Conservation (phyloP, 768 basidiomycete genomes). For the Trametes meyenii region DNA sequence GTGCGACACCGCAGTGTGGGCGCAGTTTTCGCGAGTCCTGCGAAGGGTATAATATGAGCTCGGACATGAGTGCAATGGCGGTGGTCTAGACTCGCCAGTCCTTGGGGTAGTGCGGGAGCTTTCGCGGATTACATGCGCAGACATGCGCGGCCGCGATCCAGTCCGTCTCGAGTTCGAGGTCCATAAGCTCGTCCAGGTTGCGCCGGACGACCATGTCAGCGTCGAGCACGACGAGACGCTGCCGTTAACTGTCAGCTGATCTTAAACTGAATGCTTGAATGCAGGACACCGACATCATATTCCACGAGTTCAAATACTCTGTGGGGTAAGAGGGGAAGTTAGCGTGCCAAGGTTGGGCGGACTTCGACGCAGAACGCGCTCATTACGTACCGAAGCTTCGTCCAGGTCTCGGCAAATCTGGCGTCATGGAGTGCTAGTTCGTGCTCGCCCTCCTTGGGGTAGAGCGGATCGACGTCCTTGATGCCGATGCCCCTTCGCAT, state of each 20-base stretch:
- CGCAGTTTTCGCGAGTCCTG: constrained; percentile 94
- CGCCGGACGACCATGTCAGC: constrained; percentile 83
- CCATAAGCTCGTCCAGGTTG: constrained; percentile 82
- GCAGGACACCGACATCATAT: constrained; percentile 55
- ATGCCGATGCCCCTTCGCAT: constrained; percentile 53
- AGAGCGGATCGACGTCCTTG: constrained; percentile 60
- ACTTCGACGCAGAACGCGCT: not conserved
- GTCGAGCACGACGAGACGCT: constrained; percentile 84
- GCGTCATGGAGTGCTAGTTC: constrained; percentile 41
- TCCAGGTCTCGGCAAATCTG: constrained; percentile 68
- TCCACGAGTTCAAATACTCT: constrained; percentile 68
- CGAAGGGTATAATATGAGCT: not conserved
- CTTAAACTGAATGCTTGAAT: not conserved
- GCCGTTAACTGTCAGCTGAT: constrained; percentile 12
- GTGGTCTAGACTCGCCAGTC: constrained; percentile 64
- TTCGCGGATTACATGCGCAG: constrained; percentile 93
- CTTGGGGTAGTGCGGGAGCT: constrained; percentile 79
- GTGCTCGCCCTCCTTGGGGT: constrained; percentile 48
- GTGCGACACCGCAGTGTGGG: constrained; percentile 59
- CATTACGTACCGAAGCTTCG: constrained; percentile 50
- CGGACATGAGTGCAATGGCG: not conserved
- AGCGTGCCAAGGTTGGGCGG: not conserved
- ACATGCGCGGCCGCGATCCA: constrained; percentile 89
- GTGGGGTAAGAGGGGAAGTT: not conserved
- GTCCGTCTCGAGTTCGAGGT: constrained; percentile 55